A percentile compares a stretch with the other conserved stretches of the same genome.
phyloP scores from a whole-genome alignment of 2,329 filamentous ascomycete species.

The Neonectria punicea region DNA sequence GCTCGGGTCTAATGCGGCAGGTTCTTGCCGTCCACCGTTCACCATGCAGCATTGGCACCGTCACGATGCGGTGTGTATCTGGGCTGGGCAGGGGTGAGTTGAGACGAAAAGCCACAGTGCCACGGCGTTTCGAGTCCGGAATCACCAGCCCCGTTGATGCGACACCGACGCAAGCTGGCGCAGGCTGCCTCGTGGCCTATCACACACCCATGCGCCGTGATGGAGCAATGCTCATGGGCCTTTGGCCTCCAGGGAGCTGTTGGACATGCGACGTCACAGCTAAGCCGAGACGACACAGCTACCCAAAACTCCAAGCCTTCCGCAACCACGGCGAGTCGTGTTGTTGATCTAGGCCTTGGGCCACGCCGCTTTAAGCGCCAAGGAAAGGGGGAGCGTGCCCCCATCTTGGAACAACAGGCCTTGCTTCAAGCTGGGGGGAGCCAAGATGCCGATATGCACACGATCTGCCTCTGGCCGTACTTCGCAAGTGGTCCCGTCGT shows the following conservation, averaged over 20 bases:
- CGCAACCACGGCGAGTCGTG: not conserved
- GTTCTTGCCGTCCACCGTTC: not conserved
- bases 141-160: conserved; percentile 14
- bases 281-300: conserved; percentile 12
- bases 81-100: conserved; percentile 6
- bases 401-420: not conserved
- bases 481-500: not conserved
- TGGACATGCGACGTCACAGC: conserved; percentile 26
- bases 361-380: conserved; percentile 4
- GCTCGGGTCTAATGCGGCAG: not conserved
- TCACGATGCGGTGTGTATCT: conserved; percentile 7
- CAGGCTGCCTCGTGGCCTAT: conserved; percentile 8
- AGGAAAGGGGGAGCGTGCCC: not conserved
- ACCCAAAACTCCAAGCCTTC: conserved; percentile 1
- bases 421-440: not conserved
- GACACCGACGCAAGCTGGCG: conserved; percentile 3
- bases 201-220: conserved; percentile 12
- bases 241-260: not conserved
- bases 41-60: not conserved
- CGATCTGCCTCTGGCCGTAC: not conserved
- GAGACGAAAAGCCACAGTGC: conserved; percentile 21
- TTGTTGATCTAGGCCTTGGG: not conserved
- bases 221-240: conserved; percentile 8
- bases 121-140: conserved; percentile 18
- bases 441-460: not conserved